phyloP scores from a whole-genome alignment of 805 yeast species.

The Metschnikowia orientalis region DNA sequence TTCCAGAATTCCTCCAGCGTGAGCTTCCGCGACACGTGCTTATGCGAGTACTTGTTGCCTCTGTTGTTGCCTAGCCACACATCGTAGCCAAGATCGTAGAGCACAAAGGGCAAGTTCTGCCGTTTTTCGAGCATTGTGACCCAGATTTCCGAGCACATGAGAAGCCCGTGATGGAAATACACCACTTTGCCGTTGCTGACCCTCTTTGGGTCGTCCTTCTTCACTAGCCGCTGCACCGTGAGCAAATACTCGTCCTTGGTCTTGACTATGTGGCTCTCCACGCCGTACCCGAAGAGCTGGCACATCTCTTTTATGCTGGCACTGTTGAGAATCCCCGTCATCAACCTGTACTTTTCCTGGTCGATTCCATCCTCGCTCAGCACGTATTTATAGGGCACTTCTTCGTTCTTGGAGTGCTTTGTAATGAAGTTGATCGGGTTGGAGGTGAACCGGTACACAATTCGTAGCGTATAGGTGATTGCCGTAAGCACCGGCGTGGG shows the following conservation, averaged over 20 bases:
- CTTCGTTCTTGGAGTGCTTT: constrained; percentile 10
- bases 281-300: constrained; percentile 57
- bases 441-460: constrained; percentile 25
- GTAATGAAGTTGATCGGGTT: constrained; percentile 25
- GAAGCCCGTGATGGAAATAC: constrained; percentile 85
- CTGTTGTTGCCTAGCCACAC: constrained; percentile 94
- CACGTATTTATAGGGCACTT: constrained; percentile 23
- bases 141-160: constrained; percentile 86
- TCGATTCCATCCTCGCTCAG: constrained; percentile 17
- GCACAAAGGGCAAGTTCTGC: constrained; percentile 60
- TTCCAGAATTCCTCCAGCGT: constrained; percentile 65
- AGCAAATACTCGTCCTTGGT: constrained; percentile 76
- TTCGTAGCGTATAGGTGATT: constrained; percentile 28
- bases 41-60: constrained; percentile 88
- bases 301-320: constrained; percentile 63
- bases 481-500: constrained; percentile 40
- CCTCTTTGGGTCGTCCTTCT: constrained; percentile 15
- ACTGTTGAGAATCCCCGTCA: constrained; percentile 43
- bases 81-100: constrained; percentile 82
- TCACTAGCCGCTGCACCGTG: constrained; percentile 64
- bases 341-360: constrained; percentile 24
- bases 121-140: constrained; percentile 39
- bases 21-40: constrained; percentile 48
- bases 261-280: constrained; percentile 72
- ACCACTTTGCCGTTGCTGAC: constrained; percentile 44